phyloP scores from a whole-genome alignment of 139 green algal species.

The Marvania coccoides region DNA sequence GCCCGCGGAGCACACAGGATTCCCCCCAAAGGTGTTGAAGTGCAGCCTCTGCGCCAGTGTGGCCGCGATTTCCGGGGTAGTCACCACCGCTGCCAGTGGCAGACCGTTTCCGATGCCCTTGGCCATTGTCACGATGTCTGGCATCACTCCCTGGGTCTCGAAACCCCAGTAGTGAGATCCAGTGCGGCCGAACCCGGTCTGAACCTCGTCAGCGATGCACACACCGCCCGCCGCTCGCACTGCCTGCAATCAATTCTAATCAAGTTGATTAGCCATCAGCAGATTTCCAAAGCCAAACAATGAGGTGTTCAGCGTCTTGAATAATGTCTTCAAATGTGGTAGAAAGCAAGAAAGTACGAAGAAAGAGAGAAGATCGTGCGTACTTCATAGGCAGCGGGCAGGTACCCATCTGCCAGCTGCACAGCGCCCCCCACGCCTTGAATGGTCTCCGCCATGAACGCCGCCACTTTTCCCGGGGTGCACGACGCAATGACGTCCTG shows the following conservation, averaged over 20 bases:
- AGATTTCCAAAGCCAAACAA: no score
- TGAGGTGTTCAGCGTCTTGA: not conserved
- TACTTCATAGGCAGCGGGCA: conserved; percentile 82
- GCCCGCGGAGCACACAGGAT: conserved; percentile 85
- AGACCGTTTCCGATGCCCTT: conserved; percentile 98
- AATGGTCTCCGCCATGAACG: conserved; percentile 91
- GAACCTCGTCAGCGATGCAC: conserved; percentile 96
- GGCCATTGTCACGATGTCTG: conserved; percentile 93
- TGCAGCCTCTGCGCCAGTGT: conserved; percentile 66
- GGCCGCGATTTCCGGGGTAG: conserved; percentile 81
- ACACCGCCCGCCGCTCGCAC: conserved; percentile 83
- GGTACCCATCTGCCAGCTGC: conserved; percentile 76
- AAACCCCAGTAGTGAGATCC: conserved; percentile 95
- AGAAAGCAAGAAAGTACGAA: no score
- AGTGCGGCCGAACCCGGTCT: conserved; percentile 95
- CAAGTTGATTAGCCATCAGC: no score
- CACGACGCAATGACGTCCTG: conserved; percentile 55
- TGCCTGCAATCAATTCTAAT: conserved; percentile 16
- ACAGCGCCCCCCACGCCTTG: conserved; percentile 85
- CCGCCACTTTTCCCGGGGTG: conserved; percentile 70
- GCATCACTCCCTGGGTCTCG: conserved; percentile 74
- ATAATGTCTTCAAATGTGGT: no score
- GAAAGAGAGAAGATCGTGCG: not conserved
- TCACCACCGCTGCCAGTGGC: conserved; percentile 93
- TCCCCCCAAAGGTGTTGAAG: conserved; percentile 98